Evolutionary conservation across 345 rosid species (phyloP), one percentile per base, ranked within the genome.

Genomic region (Litchi chinensis): DNA sequence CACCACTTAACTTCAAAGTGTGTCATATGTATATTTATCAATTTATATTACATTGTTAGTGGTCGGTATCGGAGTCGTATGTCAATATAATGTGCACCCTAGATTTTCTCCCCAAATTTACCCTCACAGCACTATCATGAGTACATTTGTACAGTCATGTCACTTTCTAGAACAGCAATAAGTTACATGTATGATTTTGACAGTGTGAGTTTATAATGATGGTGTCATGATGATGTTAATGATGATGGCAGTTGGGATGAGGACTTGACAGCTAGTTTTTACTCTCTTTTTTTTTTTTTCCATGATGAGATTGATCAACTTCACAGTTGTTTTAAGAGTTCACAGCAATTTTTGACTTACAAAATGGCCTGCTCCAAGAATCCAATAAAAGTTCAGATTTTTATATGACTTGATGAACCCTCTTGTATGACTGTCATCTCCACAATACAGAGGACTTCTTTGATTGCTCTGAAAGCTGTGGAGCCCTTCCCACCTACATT

Each of bases 301-400:
- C 19, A 60, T 64, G 21, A 44, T 7, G 19, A 44, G 64, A 59
- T 21, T 65, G 57, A 37, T 43, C 63, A 26, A 46, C 12, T 46
- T 46, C 52, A 8, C 12, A 7, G 52, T 7, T 46, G 12, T 7
- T 46, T 46, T 7, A 46, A 46, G 12, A 46, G 37, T 32, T 46
- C 8, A 11, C 12, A 11, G 52, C 8, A 46, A 46, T 1, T 46
- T 50, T 63, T 68, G 5, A 81, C 97, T 93, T 89, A 95, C 99
- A 84, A 91, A 95, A 81, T 95, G 99, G 68, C 99, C 99, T n/a
- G 99, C 97, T 70, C 90, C 90, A 74, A 95, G 96, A 85, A 95
- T 91, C 99, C 99, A 95, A 77, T 86, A 93, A 15, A 95, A 93
- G 48, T 87, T 92, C 13, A 95, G 82, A 78, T 93, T 95, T 79